Evolutionary conservation across 352 stramenopile species (phyloP).

Genomic region (Phytophthora pisi): DNA sequence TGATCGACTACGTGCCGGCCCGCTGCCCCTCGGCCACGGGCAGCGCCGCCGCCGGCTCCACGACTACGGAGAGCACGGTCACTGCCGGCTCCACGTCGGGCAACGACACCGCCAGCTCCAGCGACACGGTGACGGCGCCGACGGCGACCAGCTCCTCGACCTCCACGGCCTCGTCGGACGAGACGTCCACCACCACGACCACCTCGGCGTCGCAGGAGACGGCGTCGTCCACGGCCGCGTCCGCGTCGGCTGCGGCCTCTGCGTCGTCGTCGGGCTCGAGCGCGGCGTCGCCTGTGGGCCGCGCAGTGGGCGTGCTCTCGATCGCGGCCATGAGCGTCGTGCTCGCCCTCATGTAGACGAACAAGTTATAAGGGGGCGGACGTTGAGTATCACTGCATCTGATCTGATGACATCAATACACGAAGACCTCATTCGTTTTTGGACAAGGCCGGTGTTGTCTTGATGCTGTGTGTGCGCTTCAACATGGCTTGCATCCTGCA

Average conservation of each 20-base stretch:
- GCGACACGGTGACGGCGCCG: slow-evolving; percentile 23
- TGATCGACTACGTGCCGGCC: slow-evolving; percentile 38
- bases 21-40: slow-evolving; percentile 36
- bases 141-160: slow-evolving; percentile 9
- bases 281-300: slow-evolving; percentile 24
- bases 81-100: slow-evolving; percentile 16
- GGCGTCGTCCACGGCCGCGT: slow-evolving; percentile 9
- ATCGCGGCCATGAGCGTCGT: slow-evolving; percentile 27
- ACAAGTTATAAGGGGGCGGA: not conserved
- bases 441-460: no score
- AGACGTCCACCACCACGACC: slow-evolving; percentile 17
- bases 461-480: no score
- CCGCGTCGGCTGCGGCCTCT: slow-evolving; percentile 15
- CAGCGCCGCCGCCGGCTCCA: slow-evolving; percentile 39
- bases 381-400: no score
- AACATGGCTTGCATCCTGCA: no score
- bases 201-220: not conserved
- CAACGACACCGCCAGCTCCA: slow-evolving; percentile 19
- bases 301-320: slow-evolving; percentile 25
- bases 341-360: slow-evolving; percentile 34
- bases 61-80: slow-evolving; percentile 52
- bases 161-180: slow-evolving; percentile 9
- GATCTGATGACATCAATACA: not conserved
- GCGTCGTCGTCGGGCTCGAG: slow-evolving; percentile 31
- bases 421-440: not conserved